Percentiles rank a stretch among this genome's conserved stretches.
Evolutionary conservation across 768 basidiomycete genomes (phyloP).

Genomic region (Omphalotus guepiniiformis): DNA sequence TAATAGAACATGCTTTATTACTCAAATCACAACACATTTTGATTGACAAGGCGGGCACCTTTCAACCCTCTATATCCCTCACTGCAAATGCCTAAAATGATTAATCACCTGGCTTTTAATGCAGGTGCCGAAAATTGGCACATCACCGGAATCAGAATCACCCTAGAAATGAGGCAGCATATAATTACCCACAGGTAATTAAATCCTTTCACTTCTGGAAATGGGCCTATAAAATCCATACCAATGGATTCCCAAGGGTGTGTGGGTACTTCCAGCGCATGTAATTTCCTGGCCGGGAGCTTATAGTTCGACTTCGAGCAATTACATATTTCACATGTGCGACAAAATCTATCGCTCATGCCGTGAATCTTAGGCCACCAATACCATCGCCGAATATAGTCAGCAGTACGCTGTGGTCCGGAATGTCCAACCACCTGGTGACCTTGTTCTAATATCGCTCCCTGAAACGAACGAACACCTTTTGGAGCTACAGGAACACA

Average conservation of each 20-base stretch:
- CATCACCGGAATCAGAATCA: too few relatives aligned
- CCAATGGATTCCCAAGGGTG: constrained; percentile 20
- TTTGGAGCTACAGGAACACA: background rate
- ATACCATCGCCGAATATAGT: constrained; percentile 21
- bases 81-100: too few relatives aligned
- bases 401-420: constrained; percentile 17
- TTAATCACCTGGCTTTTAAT: too few relatives aligned
- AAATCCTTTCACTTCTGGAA: constrained; percentile 19
- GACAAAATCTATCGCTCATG: too few relatives aligned
- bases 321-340: constrained; percentile 11
- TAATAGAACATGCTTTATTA: too few relatives aligned
- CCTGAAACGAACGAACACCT: background rate
- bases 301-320: background rate
- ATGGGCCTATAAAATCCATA: constrained; percentile 23
- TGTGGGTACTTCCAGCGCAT: constrained; percentile 14
- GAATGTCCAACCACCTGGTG: constrained; percentile 20
- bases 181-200: constrained; percentile 19
- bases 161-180: too few relatives aligned
- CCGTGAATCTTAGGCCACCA: constrained; percentile 14
- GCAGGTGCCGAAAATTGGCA: too few relatives aligned
- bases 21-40: too few relatives aligned
- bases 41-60: too few relatives aligned
- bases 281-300: constrained; percentile 13
- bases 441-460: background rate
- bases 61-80: too few relatives aligned